Conservation (phyloP, 1,284 basidiomycete genomes). For the Meira miltonrushii region DNA sequence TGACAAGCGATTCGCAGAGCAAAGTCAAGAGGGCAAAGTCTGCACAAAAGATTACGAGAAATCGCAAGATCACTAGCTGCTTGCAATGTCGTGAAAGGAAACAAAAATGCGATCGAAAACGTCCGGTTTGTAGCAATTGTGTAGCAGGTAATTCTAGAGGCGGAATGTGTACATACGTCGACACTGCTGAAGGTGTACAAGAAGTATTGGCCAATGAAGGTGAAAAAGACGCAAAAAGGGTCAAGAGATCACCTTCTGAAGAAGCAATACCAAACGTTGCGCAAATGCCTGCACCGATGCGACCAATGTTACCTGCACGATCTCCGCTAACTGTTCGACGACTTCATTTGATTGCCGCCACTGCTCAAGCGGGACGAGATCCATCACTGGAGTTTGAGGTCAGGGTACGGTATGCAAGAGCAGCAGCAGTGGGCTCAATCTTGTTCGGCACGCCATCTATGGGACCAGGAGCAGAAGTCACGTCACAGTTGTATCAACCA, state of each 20-base stretch:
- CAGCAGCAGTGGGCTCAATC: slow-evolving; percentile 36
- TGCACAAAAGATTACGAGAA: slow-evolving; percentile 41
- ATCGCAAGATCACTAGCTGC: slow-evolving; percentile 41
- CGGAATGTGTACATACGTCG: slow-evolving; percentile 33
- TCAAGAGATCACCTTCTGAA: slow-evolving; percentile 2
- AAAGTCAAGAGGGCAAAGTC: slow-evolving; percentile 30
- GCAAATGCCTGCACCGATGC: not conserved
- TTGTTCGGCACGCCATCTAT: slow-evolving; percentile 15
- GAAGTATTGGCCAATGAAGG: not conserved
- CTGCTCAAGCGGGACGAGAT: slow-evolving; percentile 23
- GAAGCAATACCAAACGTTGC: not conserved
- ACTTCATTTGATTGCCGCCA: slow-evolving; percentile 13
- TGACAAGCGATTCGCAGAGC: too few relatives aligned
- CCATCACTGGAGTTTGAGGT: slow-evolving; percentile 30
- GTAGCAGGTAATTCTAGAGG: slow-evolving; percentile 25
- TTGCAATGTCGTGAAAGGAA: slow-evolving; percentile 40
- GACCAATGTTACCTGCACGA: not conserved
- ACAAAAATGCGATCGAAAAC: slow-evolving; percentile 44
- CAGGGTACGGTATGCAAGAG: slow-evolving; percentile 36
- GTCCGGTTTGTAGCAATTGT: slow-evolving; percentile 41
- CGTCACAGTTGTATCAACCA: not conserved
- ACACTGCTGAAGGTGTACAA: slow-evolving; percentile 17
- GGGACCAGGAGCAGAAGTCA: not conserved
- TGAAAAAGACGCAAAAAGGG: slow-evolving; percentile 5
- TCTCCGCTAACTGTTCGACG: not conserved